Conservation (phyloP, 83 land plant species). For the Thuja plicata region DNA sequence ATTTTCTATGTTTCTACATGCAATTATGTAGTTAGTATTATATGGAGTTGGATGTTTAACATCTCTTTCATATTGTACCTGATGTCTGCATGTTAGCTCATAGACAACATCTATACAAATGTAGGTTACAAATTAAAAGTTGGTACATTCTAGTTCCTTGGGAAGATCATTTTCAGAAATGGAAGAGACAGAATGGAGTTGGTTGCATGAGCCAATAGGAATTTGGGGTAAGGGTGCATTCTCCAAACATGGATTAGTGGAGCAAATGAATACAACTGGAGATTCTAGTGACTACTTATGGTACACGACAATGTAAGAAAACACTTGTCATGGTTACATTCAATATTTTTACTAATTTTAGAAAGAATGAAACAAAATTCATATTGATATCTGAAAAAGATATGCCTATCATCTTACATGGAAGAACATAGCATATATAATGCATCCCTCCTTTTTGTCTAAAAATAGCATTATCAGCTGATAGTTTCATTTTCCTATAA, state of each 20-base stretch:
- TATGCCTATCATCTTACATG: not conserved
- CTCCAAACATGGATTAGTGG: slow-evolving; percentile 34
- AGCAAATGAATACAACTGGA: slow-evolving; percentile 59
- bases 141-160: not conserved
- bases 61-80: not conserved
- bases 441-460: not conserved
- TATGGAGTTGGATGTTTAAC: not conserved
- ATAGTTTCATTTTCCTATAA: not conserved
- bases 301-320: slow-evolving; percentile 61
- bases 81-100: slow-evolving; percentile 46
- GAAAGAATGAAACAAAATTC: not conserved
- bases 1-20: not conserved
- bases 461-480: not conserved
- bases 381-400: not conserved
- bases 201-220: slow-evolving; percentile 73
- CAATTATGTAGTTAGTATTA: not conserved
- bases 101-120: slow-evolving; percentile 21
- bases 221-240: slow-evolving; percentile 53
- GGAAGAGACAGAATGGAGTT: slow-evolving; percentile 53
- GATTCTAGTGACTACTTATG: slow-evolving; percentile 74
- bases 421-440: not conserved
- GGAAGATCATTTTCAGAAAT: not conserved
- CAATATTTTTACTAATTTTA: not conserved
- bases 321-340: not conserved
- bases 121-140: not conserved